These are phyloP conservation scores for Gaultheria prostrata DNA, from an alignment of 148 eudicot species.

Conservation along the genomic window DNA sequence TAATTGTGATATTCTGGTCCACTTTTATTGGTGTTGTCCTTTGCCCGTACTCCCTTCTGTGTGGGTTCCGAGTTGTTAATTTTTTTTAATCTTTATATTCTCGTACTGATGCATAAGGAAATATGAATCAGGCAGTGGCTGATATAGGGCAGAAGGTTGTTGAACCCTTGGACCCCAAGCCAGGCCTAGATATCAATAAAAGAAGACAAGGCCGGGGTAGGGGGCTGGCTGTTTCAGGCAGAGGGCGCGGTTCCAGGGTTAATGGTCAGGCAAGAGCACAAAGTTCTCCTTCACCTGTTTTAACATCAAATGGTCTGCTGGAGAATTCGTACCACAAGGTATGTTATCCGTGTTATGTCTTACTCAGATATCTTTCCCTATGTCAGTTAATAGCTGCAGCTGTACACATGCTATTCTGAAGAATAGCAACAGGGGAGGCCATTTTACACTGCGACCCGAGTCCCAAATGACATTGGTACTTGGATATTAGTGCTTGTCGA, in stretches of 20 bases:
- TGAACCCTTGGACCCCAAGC: constrained; percentile 44
- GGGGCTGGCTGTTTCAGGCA: constrained; percentile 57
- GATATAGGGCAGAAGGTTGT: constrained; percentile 45
- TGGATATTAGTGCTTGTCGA: background rate
- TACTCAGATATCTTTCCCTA: background rate
- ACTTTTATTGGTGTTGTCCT: background rate
- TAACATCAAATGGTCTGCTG: constrained; percentile 59
- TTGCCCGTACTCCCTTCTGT: background rate
- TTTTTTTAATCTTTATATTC: background rate
- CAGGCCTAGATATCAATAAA: constrained; percentile 44
- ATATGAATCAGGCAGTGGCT: constrained; percentile 46
- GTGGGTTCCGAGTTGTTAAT: background rate
- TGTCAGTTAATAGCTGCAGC: background rate
- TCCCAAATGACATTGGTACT: background rate
- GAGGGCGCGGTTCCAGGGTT: constrained; percentile 70
- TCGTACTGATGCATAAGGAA: background rate
- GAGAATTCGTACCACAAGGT: constrained; percentile 62
- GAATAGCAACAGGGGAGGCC: background rate
- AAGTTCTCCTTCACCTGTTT: constrained; percentile 32
- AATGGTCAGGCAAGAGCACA: constrained; percentile 57
- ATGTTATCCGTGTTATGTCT: constrained; percentile 1
- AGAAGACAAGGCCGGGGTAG: constrained; percentile 86
- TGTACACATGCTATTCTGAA: background rate
- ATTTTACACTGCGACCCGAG: background rate
- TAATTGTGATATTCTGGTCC: background rate